Evolutionary conservation across 768 basidiomycete species (phyloP).

Genomic region (Flagelloscypha sp.): DNA sequence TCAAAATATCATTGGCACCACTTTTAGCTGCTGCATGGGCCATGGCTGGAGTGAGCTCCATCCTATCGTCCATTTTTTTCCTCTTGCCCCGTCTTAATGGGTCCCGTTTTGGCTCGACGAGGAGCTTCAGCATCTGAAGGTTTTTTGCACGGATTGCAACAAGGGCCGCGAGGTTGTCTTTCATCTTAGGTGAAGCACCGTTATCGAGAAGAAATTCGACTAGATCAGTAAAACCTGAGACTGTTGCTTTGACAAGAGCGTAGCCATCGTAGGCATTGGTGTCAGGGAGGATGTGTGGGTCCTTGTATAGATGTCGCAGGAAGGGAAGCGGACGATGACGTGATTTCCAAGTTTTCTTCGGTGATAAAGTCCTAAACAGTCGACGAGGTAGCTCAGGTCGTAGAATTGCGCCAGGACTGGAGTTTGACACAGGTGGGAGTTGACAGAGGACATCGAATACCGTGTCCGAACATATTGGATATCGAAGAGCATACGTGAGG

Average conservation of each 20-base stretch:
- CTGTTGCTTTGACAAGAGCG: constrained; percentile 71
- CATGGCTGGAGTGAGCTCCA: constrained; percentile 48
- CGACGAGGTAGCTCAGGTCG: constrained; percentile 53
- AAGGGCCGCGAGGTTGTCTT: constrained; percentile 55
- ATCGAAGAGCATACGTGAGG: constrained; percentile 47
- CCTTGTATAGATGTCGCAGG: constrained; percentile 46
- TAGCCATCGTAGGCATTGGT: constrained; percentile 73
- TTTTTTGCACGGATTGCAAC: constrained; percentile 71
- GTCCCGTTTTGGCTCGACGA: constrained; percentile 54
- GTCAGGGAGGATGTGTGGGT: constrained; percentile 35
- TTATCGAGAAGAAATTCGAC: constrained; percentile 61
- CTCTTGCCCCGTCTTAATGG: constrained; percentile 31
- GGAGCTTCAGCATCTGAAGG: constrained; percentile 56
- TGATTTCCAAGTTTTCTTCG: constrained; percentile 33
- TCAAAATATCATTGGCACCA: constrained; percentile 59
- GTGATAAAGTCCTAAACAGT: constrained; percentile 49
- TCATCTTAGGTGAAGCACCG: constrained; percentile 62
- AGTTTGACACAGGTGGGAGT: constrained; percentile 23
- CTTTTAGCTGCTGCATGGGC: constrained; percentile 56
- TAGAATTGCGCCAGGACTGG: constrained; percentile 4
- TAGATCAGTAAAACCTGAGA: constrained; percentile 54
- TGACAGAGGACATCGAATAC: constrained; percentile 38
- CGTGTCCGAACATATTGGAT: constrained; percentile 48
- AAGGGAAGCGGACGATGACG: constrained; percentile 55
- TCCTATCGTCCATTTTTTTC: constrained; percentile 51